phyloP scores from a whole-genome alignment of 306 rosid genomes.

The Nissolia schottii region DNA sequence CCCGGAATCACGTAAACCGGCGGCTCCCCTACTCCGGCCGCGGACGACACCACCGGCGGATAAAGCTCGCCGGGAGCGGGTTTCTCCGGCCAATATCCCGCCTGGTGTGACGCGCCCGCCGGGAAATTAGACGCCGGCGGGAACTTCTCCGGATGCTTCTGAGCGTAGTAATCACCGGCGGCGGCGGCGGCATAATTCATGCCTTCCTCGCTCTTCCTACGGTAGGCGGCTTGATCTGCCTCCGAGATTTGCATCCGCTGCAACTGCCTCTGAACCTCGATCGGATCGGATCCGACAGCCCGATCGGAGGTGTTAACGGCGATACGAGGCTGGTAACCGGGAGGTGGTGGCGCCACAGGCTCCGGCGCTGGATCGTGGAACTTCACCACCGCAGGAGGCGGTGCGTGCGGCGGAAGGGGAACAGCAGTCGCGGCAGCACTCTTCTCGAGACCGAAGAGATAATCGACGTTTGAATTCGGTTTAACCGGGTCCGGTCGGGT shows the following conservation, averaged over 20 bases:
- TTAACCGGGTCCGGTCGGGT: conserved; percentile 33
- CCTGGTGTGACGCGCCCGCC: neutral
- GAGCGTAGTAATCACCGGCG: conserved; percentile 55
- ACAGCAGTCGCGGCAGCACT: neutral
- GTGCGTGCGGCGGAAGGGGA: conserved; percentile 25
- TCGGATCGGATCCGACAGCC: conserved; percentile 44
- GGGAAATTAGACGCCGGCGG: conserved; percentile 28
- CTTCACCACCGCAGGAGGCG: conserved; percentile 24
- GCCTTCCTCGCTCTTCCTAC: conserved; percentile 58
- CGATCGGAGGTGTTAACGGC: conserved; percentile 30
- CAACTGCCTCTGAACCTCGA: conserved; percentile 67
- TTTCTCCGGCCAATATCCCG: conserved; percentile 64
- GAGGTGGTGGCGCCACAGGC: conserved; percentile 27
- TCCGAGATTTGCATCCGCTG: conserved; percentile 63
- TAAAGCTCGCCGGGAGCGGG: conserved; percentile 45
- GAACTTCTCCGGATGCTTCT: conserved; percentile 48
- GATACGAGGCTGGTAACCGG: conserved; percentile 13
- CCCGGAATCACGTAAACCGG: conserved; percentile 61
- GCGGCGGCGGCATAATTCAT: conserved; percentile 29
- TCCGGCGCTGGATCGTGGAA: conserved; percentile 49
- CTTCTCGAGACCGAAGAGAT: conserved; percentile 58
- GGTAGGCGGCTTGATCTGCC: conserved; percentile 47
- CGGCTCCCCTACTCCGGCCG: conserved; percentile 43
- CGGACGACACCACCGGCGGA: conserved; percentile 31
- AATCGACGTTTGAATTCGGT: conserved; percentile 53